Conservation (phyloP, 163 green algal genomes). For the Chloromonas sp. region DNA sequence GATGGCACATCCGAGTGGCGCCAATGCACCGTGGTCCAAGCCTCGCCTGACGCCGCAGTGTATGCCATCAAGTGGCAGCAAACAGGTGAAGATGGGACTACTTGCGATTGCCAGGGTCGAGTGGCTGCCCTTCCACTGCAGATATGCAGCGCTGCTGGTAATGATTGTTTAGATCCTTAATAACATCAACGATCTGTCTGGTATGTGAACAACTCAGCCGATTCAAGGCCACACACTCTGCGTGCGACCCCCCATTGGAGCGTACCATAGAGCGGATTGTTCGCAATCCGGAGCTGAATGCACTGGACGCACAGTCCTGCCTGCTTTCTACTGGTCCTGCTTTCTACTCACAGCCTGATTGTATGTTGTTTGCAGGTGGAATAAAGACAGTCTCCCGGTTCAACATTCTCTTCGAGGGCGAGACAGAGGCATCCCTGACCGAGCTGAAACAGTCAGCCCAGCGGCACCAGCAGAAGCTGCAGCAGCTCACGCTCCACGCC, state of each 20-base stretch:
- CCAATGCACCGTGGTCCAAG: constrained; percentile 16
- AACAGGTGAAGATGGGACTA: constrained; percentile 6
- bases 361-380: constrained; percentile 10
- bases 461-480: background rate
- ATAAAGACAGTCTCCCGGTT: constrained; percentile 34
- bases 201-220: too few species aligned
- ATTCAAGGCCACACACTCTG: too few species aligned
- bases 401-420: constrained; percentile 37
- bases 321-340: background rate
- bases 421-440: constrained; percentile 23
- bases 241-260: too few species aligned
- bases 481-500: background rate
- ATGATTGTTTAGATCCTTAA: too few species aligned
- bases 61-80: constrained; percentile 26
- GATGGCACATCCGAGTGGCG: constrained; percentile 21
- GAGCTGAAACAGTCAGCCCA: constrained; percentile 24
- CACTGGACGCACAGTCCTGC: too few species aligned
- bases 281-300: too few species aligned
- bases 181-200: too few species aligned
- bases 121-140: too few species aligned
- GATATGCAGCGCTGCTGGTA: too few species aligned
- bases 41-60: constrained; percentile 11
- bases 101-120: too few species aligned
- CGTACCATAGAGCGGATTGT: too few species aligned
- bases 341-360: background rate